Evolutionary conservation across 768 basidiomycete genomes (phyloP).

Genomic region (Suillus ampliporus): DNA sequence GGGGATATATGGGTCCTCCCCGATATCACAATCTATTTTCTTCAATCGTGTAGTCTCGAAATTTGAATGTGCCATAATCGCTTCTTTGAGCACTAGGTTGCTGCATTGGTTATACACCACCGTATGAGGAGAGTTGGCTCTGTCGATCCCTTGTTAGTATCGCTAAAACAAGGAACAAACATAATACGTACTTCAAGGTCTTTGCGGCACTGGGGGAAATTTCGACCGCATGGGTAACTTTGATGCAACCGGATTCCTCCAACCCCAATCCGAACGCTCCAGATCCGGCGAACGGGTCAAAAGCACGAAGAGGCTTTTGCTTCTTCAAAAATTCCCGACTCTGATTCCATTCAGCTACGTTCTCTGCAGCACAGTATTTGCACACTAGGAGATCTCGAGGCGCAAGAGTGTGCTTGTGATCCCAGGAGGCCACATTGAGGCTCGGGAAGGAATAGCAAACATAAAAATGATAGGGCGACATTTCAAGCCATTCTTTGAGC

Average conservation of each 20-base stretch:
- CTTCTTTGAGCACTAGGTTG: constrained; percentile 64
- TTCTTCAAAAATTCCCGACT: constrained; percentile 39
- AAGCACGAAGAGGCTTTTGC: constrained; percentile 33
- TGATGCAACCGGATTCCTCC: constrained; percentile 57
- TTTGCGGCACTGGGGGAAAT: constrained; percentile 76
- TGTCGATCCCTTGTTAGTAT: constrained; percentile 15
- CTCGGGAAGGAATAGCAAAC: constrained; percentile 55
- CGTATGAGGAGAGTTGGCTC: constrained; percentile 53
- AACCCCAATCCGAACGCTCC: constrained; percentile 71
- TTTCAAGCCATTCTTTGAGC: constrained; percentile 52
- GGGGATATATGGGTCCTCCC: constrained; percentile 29
- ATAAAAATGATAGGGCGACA: constrained; percentile 65
- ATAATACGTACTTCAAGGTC: constrained; percentile 61
- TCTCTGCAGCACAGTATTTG: constrained; percentile 42
- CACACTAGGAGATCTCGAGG: constrained; percentile 52
- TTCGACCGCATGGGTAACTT: constrained; percentile 71
- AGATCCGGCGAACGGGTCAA: constrained; percentile 51
- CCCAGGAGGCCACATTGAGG: constrained; percentile 46
- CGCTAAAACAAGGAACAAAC: neutral
- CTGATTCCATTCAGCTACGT: constrained; percentile 37
- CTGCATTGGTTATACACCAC: constrained; percentile 74
- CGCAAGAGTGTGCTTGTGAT: constrained; percentile 34
- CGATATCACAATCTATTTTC: constrained; percentile 34
- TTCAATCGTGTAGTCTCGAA: constrained; percentile 42
- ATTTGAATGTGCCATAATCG: constrained; percentile 55